Base-by-base conservation (phyloP, 441 rosid genomes). In the Populus tomentosa region DNA sequence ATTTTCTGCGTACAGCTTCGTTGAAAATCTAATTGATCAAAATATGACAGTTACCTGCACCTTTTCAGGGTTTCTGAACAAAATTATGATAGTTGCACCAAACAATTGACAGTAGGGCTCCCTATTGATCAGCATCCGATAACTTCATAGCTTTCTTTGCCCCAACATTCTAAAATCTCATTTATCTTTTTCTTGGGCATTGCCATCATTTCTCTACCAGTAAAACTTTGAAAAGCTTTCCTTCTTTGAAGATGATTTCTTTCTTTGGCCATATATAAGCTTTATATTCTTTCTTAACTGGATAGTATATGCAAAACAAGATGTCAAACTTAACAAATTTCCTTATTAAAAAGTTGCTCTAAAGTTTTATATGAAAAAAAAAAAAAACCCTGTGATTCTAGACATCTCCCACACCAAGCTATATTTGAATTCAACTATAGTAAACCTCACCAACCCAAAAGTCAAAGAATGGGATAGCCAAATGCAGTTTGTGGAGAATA, bases 261-360 rank as follows among this genome's bases (percentile, higher is more conserved):
- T 91, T 92, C 92, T 88, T 94, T 89, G 89, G 84, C 91, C 90
- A 89, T 85, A 82, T 87, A 90, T 86, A 86, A 78, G 91, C 90
- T 86, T 85, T 92, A 89, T 82, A 71, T 88, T 92, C 98, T 88
- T 89, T 88, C 83, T 85, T 88, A 82, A 90, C 90, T 90, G 93
- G 89, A 89, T 89, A 70, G 84, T 83, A 90, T 89, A 87, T 81
- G 84, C 88, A 90, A 85, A 88, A 88, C 84, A 84, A 84, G 71
- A 87, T 74, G 82, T 82, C 87, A 89, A 90, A 82, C 89, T 90
- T 85, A 83, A 83, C 46, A 80, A 42, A 8, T 61, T 81, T 84
- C 81, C 76, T 83, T 69, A 75, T 69, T 74, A 13, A 70, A 65
- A 79, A 70, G 71, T 76, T 72, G 67, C 71, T 82, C 66, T 71